Conservation (phyloP, 768 basidiomycete species). For the Phanerochaete sordida region DNA sequence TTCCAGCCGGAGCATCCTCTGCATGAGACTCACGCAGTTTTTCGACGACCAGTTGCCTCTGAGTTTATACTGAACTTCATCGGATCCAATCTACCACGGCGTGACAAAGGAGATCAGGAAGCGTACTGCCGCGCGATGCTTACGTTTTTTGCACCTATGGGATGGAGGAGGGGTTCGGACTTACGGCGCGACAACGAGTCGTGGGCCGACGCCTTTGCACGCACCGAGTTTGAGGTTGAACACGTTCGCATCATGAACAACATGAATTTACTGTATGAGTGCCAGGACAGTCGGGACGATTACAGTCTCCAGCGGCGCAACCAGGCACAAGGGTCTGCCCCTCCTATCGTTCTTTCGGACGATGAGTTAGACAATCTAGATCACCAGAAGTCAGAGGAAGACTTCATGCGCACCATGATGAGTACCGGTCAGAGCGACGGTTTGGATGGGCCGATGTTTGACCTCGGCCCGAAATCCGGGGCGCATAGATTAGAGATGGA, state of each 20-base stretch:
- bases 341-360: too few relatives aligned
- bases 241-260: constrained; percentile 17
- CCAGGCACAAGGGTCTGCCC: too few relatives aligned
- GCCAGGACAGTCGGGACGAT: constrained; percentile 5
- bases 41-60: background rate
- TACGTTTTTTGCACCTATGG: background rate
- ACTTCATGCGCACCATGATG: too few relatives aligned
- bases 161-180: constrained; percentile 6
- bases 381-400: too few relatives aligned
- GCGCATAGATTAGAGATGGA: too few relatives aligned
- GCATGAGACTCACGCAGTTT: background rate
- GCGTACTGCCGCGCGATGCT: constrained; percentile 9
- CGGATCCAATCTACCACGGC: background rate
- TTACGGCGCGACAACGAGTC: background rate
- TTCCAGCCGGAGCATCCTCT: background rate
- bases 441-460: too few relatives aligned
- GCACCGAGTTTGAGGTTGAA: background rate
- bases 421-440: too few relatives aligned
- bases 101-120: constrained; percentile 4
- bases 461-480: too few relatives aligned
- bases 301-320: background rate
- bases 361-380: too few relatives aligned
- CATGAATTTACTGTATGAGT: constrained; percentile 19
- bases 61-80: background rate
- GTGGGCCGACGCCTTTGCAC: background rate